phyloP scores from a whole-genome alignment of 805 yeast genomes.

The Yarrowia porcina region DNA sequence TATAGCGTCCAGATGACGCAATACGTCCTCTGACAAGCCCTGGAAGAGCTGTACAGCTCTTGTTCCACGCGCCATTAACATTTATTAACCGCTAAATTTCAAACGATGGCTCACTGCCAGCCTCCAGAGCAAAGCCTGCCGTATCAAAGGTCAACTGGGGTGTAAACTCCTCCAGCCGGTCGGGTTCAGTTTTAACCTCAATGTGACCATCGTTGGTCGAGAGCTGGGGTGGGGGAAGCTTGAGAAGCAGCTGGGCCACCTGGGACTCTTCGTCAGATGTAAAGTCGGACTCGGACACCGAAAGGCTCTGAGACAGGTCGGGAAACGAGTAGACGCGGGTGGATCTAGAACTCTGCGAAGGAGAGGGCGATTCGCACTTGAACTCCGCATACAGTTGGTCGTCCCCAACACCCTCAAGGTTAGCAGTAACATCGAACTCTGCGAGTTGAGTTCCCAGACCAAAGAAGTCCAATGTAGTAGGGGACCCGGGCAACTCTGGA shows the following conservation, averaged over 20 bases:
- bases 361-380: neutral
- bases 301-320: conserved; percentile 13
- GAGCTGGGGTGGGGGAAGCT: neutral
- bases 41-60: no score
- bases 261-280: neutral
- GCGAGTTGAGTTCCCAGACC: neutral
- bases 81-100: neutral
- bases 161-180: conserved; percentile 11
- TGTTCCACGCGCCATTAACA: neutral
- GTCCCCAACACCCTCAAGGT: neutral
- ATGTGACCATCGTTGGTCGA: neutral
- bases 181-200: conserved; percentile 10
- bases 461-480: neutral
- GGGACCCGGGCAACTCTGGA: neutral
- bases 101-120: conserved; percentile 1
- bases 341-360: neutral
- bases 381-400: neutral
- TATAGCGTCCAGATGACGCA: neutral
- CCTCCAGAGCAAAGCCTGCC: conserved; percentile 1
- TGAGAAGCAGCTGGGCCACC: neutral
- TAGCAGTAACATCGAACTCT: neutral
- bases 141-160: conserved; percentile 12
- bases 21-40: neutral
- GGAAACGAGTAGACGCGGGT: neutral
- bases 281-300: conserved; percentile 1